Conservation (phyloP, 1,284 basidiomycete species). For the Sporisorium exsertum region DNA sequence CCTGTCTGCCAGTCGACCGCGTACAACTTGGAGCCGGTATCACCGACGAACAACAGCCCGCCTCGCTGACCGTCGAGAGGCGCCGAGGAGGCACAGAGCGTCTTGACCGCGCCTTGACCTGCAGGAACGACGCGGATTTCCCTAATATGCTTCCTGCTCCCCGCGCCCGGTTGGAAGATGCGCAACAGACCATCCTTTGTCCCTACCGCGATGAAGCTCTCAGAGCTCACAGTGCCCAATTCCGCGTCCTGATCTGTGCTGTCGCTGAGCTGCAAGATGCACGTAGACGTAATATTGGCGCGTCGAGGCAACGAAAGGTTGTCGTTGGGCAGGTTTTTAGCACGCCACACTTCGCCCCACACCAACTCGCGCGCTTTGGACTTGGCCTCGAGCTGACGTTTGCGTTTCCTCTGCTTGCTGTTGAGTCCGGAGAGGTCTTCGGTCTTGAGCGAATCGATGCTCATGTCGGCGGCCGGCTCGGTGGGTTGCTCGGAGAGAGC, state of each 20-base stretch:
- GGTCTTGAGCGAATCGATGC: conserved; percentile 25
- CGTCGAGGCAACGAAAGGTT: conserved; percentile 51
- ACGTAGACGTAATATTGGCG: conserved; percentile 51
- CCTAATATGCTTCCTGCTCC: conserved; percentile 26
- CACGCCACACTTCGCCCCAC: conserved; percentile 61
- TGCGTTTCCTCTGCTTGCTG: conserved; percentile 55
- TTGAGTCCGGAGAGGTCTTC: conserved; percentile 32
- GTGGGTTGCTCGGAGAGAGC: conserved; percentile 35
- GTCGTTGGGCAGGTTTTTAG: conserved; percentile 63
- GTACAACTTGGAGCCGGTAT: conserved; percentile 51
- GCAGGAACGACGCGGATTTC: conserved; percentile 37
- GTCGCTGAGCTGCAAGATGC: conserved; percentile 27
- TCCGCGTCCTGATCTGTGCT: not conserved
- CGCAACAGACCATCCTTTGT: conserved; percentile 54
- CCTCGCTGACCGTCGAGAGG: conserved; percentile 19
- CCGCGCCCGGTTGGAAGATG: conserved; percentile 38
- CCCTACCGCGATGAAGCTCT: conserved; percentile 36
- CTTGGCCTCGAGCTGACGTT: conserved; percentile 52
- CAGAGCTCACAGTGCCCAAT: not conserved
- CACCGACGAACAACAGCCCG: conserved; percentile 52
- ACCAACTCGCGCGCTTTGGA: conserved; percentile 52
- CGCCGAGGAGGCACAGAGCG: conserved; percentile 23
- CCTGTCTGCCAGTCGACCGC: conserved; percentile 50
- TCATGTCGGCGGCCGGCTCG: conserved; percentile 26
- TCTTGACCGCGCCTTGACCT: conserved; percentile 46